phyloP scores from a whole-genome alignment of 768 basidiomycete genomes.

The Lentinula raphanica region DNA sequence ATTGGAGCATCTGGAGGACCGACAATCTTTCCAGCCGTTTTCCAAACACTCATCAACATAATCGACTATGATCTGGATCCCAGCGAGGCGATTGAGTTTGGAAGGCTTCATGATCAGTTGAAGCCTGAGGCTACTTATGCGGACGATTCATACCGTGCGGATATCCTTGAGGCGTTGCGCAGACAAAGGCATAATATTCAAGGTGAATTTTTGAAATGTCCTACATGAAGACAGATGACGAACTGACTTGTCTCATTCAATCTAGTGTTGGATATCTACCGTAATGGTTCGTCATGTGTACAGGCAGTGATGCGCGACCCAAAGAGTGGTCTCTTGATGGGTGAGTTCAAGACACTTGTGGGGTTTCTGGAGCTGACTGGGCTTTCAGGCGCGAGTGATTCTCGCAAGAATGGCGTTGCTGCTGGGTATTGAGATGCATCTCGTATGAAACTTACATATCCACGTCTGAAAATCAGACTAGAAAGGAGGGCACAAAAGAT shows the following conservation, averaged over 20 bases:
- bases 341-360: slow-evolving; percentile 31
- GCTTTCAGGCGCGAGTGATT: slow-evolving; percentile 57
- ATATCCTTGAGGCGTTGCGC: slow-evolving; percentile 52
- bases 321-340: slow-evolving; percentile 37
- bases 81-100: slow-evolving; percentile 76
- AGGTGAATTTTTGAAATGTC: slow-evolving; percentile 32
- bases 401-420: slow-evolving; percentile 65
- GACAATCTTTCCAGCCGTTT: slow-evolving; percentile 53
- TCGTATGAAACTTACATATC: too few species aligned
- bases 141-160: slow-evolving; percentile 55
- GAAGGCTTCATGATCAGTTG: slow-evolving; percentile 83
- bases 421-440: slow-evolving; percentile 49
- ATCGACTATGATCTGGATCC: slow-evolving; percentile 61
- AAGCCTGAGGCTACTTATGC: slow-evolving; percentile 58
- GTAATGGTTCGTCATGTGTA: slow-evolving; percentile 42
- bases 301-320: slow-evolving; percentile 36
- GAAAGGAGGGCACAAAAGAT: too few species aligned
- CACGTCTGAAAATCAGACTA: too few species aligned
- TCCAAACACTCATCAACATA: slow-evolving; percentile 52
- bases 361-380: not conserved
- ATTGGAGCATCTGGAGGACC: slow-evolving; percentile 68
- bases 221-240: too few species aligned
- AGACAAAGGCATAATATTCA: slow-evolving; percentile 68
- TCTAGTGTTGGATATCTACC: slow-evolving; percentile 34
- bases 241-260: not conserved